Conservation (phyloP, 352 stramenopile species). For the Globisporangium parvum region DNA sequence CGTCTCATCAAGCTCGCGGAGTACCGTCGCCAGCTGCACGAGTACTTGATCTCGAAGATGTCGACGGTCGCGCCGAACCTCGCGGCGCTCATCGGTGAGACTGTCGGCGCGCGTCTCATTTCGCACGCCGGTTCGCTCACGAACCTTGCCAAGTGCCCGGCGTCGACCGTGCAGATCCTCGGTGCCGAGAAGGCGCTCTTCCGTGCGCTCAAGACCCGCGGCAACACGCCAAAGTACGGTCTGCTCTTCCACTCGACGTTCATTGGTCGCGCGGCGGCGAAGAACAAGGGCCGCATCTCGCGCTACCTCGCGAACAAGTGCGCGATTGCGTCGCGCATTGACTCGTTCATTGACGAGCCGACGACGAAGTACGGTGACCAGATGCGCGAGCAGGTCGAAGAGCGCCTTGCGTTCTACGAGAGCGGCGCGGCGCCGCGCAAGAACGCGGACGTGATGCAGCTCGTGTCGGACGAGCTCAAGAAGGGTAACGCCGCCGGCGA, state of each 20-base stretch:
- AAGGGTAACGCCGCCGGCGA: constrained; percentile 54
- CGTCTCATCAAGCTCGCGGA: constrained; percentile 98
- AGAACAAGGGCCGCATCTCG: constrained; percentile 99
- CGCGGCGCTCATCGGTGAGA: constrained; percentile 97
- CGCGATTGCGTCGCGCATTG: constrained; percentile 98
- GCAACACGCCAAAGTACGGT: constrained; percentile 99
- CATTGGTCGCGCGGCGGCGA: constrained; percentile 97
- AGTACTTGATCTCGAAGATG: constrained; percentile 97
- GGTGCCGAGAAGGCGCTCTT: constrained; percentile 99
- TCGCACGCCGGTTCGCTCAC: constrained; percentile 98
- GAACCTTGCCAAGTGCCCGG: constrained; percentile 98
- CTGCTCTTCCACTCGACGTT: constrained; percentile 99
- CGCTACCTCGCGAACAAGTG: constrained; percentile 99
- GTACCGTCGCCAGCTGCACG: constrained; percentile 95
- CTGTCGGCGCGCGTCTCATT: constrained; percentile 98
- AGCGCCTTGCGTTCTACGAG: constrained; percentile 99
- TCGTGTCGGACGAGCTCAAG: constrained; percentile 91
- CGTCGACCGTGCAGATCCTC: constrained; percentile 99
- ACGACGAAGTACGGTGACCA: constrained; percentile 97
- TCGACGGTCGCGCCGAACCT: constrained; percentile 98
- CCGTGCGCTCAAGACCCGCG: constrained; percentile 99
- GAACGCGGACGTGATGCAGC: constrained; percentile 99
- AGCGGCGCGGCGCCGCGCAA: constrained; percentile 96
- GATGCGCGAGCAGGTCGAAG: constrained; percentile 99
- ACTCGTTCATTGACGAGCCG: constrained; percentile 97